A percentile compares a stretch with the other conserved stretches of the same genome.
These are phyloP conservation scores for Tuber brumale DNA, from an alignment of 495 filamentous ascomycete genomes.

Conservation along the genomic window DNA sequence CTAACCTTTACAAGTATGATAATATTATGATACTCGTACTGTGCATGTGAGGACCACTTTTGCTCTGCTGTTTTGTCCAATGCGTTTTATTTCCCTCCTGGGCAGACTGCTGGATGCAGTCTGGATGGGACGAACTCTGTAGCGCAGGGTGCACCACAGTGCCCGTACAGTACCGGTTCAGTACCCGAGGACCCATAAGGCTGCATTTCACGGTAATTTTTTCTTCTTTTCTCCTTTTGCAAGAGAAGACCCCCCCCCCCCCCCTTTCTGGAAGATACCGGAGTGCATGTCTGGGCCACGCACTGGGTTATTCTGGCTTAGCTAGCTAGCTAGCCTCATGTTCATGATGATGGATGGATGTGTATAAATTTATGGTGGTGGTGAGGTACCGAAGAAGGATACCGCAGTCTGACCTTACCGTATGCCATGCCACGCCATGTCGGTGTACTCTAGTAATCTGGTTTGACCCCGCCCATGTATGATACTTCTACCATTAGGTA, in stretches of 20 bases:
- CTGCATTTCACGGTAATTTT: neutral
- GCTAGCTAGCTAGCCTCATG: neutral
- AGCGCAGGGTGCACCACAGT: neutral
- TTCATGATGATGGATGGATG: neutral
- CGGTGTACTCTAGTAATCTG: neutral
- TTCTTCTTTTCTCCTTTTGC: neutral
- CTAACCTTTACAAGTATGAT: conserved; percentile 3
- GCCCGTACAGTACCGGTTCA: neutral
- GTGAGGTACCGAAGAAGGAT: neutral
- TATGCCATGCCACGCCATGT: neutral
- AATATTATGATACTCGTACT: neutral
- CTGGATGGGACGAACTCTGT: neutral
- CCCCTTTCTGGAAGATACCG: neutral
- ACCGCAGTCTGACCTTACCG: neutral
- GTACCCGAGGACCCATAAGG: neutral
- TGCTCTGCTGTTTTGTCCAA: neutral
- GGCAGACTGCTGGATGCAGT: neutral
- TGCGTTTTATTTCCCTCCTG: neutral
- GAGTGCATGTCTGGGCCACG: neutral
- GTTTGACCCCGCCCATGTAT: neutral
- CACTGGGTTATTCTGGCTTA: neutral
- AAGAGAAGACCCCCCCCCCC: neutral
- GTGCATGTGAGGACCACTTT: neutral
- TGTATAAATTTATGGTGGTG: neutral
- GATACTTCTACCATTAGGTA: neutral